Base-by-base conservation (phyloP, 345 rosid genomes). In the Adansonia digitata region DNA sequence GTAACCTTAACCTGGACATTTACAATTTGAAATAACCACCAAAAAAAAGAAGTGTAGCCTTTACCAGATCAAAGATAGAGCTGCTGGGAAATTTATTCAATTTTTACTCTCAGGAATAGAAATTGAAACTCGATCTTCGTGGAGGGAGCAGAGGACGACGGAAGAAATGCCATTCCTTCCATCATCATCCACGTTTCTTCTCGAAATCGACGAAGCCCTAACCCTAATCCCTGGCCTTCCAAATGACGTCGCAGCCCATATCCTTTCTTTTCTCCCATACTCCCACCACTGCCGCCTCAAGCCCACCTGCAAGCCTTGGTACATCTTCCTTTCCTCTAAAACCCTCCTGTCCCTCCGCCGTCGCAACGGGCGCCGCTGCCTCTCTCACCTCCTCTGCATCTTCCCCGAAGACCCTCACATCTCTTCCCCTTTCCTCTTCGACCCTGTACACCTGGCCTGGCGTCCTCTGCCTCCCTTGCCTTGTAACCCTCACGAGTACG, bases 321-420 rank as follows among this genome's bases (percentile, higher is more conserved):
- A 66, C 74, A 26, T 74, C 40, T 92, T 94, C 63, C 92, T 92
- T 86, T 90, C 97, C 2, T 89, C 97, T 22, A 79, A 85, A 81
- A 60, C 87, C 84, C 86, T 91, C 75, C 73, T 91, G 57, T 82
- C 84, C 15, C 81, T 89, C 78, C 98, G 97, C 75, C 85, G 60
- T 45, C 78, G 52, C 51, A 75, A 74, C 63, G 35, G 75, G 77
- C 74, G 73, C 51, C 40, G 7, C 42, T 45, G 46, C 73, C 90
- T 74, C 63, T 84, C 91, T 2, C 83, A 91, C 65, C 95, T 94
- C 83, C 86, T 94, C 67, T 88, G 97, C 78, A 78, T 94, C 77
- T 94, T 92, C 90, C 94, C 97, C 7, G 78, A 87, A 52, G 98
- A 92, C 73, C 98, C 98, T 48, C 89, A 91, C 22, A 87, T 94